Evolutionary conservation across 257 asterid genomes (phyloP), one percentile per base, ranked within the genome.

Genomic region (Solanum chilense): DNA sequence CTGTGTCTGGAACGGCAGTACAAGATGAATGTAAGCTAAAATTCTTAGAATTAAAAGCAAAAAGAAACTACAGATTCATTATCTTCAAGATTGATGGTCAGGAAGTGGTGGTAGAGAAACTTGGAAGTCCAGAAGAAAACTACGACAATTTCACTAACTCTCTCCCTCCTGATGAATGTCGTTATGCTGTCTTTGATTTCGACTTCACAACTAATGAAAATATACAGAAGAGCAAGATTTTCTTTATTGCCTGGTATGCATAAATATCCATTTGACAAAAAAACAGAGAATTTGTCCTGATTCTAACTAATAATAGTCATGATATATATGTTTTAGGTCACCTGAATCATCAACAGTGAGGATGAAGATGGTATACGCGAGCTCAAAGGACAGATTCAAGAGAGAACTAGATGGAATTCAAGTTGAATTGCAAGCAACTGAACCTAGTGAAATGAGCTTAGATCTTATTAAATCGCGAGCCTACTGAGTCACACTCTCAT

Each of bases 181-280:
- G 99, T 9, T 96, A 94, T 52, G 98, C 98, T 73, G 99, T 94
- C 88, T 96, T 62, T 74, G 97, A 94, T 90, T 94, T 94, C 37
- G 98, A 96, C 86, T 94, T 96, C 93, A 91, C 84, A 90, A 96
- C 99, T 58, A 80, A 87, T 9, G 98, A 96, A 80, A 96, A 95
- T 82, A 91, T 94, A 92, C 99, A 96, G 91, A 96, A 94, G 93
- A 94, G 98, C 98, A 96, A 96, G 94, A 94, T 94, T 75, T 92
- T 91, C 96, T 96, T 94, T 70, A 85, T 94, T 20, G 98, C 99
- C 23, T 94, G 98, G 98, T 94, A 88, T 5, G 4, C 6, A 1
- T 9, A 27, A 47, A 49, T 49, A 49, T 49, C 15, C 70, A 60
- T 60, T 60, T 60, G 69, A 60, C 12, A 52, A 35, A 35, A 37